These are phyloP conservation scores for Tricholoma furcatifolium DNA, from an alignment of 768 basidiomycete species.

Conservation along the genomic window DNA sequence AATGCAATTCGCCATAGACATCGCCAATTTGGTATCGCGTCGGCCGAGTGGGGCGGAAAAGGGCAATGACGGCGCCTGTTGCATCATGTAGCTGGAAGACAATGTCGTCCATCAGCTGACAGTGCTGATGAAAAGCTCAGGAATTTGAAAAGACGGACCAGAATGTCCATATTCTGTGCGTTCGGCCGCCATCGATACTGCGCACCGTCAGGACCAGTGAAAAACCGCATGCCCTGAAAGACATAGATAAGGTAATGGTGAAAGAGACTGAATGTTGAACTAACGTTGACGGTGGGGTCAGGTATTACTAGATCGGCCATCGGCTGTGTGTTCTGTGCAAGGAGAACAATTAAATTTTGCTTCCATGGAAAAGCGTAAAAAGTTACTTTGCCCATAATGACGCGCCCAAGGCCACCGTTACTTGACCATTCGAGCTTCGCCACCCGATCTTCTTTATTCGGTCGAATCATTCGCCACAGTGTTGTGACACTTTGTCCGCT, in stretches of 20 bases:
- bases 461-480: conserved; percentile 76
- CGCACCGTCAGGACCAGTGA: conserved; percentile 81
- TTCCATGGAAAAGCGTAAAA: conserved; percentile 13
- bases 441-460: conserved; percentile 85
- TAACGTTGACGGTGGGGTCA: conserved; percentile 61
- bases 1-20: conserved; percentile 84
- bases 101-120: conserved; percentile 13
- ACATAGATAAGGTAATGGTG: conserved; percentile 8
- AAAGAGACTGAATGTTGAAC: conserved; percentile 25
- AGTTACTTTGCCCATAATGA: conserved; percentile 79
- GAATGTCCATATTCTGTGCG: conserved; percentile 51
- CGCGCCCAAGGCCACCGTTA: conserved; percentile 80
- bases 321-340: conserved; percentile 63
- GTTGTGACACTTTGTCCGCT: conserved; percentile 75
- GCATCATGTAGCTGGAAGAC: conserved; percentile 66
- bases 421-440: conserved; percentile 87
- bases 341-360: conserved; percentile 25
- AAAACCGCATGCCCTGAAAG: conserved; percentile 59
- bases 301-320: conserved; percentile 82
- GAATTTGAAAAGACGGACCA: conserved; percentile 42
- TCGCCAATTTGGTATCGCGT: conserved; percentile 85
- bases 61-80: conserved; percentile 67
- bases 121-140: conserved; percentile 14
- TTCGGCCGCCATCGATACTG: conserved; percentile 81
- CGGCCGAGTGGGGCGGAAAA: conserved; percentile 75